phyloP scores from a whole-genome alignment of 768 basidiomycete species.

The Tricholoma bakamatsutake region DNA sequence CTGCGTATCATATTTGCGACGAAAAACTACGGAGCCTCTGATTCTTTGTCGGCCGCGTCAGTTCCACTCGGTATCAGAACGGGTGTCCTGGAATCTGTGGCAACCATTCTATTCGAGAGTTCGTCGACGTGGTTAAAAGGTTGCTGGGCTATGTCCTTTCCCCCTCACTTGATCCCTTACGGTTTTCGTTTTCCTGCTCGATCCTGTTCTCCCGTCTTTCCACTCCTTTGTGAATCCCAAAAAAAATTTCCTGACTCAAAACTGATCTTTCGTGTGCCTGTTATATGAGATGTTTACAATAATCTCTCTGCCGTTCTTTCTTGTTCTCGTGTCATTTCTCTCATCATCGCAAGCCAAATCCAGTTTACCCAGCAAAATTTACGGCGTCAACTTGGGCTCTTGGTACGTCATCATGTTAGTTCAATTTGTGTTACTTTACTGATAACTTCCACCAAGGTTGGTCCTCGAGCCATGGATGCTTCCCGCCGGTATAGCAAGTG shows the following conservation, averaged over 20 bases:
- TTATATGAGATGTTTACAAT: not conserved
- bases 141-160: no score
- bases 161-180: no score
- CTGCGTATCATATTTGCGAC: no score
- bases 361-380: conserved; percentile 21
- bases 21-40: no score
- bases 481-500: conserved; percentile 49
- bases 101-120: no score
- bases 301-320: not conserved
- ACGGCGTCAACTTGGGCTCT: conserved; percentile 25
- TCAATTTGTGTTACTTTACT: not conserved
- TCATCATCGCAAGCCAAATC: conserved; percentile 8
- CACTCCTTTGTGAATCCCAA: not conserved
- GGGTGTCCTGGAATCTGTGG: no score
- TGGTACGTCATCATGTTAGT: conserved; percentile 27
- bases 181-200: no score
- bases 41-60: no score
- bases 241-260: not conserved
- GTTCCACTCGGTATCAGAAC: no score
- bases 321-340: not conserved
- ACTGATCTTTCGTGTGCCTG: not conserved
- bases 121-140: no score
- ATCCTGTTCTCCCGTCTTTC: not conserved
- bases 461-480: conserved; percentile 82
- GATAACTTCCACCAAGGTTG: conserved; percentile 40